Base-by-base conservation (phyloP, 2,329 filamentous ascomycete genomes). In the Waltergamsia citrina region DNA sequence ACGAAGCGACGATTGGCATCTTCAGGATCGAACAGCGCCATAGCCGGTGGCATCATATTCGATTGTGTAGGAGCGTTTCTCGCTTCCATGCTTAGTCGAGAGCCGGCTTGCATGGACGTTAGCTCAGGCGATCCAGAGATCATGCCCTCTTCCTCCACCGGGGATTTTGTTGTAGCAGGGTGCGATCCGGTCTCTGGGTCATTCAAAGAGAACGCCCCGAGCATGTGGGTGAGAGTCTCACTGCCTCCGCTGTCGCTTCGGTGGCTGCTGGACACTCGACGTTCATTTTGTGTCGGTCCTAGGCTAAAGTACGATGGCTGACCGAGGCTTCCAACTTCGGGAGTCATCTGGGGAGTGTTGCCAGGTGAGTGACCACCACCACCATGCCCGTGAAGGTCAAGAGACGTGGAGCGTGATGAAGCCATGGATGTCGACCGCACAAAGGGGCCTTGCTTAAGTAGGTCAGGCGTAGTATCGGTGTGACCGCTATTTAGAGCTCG, bases 291-390 rank as follows among this genome's bases (percentile, higher is more conserved):
- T 7, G 56, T 37, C 58, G 76, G 54, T 42, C 78, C 50, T 53
- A 94, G 65, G 52, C 69, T 94, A 59, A 98, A 96, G 59, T 96
- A 98, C 0, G 90, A 95, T 2, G 92, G 90, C 48, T 93, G 88
- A 6, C 73, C 72, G n/a, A 85, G 59, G 34, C 68, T 65, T 15
- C 71, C 67, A 4, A 65, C 62, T 31, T 81, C 70, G 25, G 92
- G 86, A 1, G 83, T 88, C 63, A 95, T 87, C 38, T 87, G 71
- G 1, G 92, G 90, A 0, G 92, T 96, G 12, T 81, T 77, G 9
- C 76, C 74, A 1, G 92, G 92, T 1, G 92, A 98, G 29, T 81
- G 75, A 21, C 51, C 53, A 21, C 51, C 52, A 21, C 51, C 53
- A 21, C 51, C 52, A 23, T 74, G 73, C 4, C 78, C 65, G 34